These are phyloP conservation scores for Dujonia santamariae DNA, from an alignment of 1,139 yeast genomes.

Conservation along the genomic window DNA sequence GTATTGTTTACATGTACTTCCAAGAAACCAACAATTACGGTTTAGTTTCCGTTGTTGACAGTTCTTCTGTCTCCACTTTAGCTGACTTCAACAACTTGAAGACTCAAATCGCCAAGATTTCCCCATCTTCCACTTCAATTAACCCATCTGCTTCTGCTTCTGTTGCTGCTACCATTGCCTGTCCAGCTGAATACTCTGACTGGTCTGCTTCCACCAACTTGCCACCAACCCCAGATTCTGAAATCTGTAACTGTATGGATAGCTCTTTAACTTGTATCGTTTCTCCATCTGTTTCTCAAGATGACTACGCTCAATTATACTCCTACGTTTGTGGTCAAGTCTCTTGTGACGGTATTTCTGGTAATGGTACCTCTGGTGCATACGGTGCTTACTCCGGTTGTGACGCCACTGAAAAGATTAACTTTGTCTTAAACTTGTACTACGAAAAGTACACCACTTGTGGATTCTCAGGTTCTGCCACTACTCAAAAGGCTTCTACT, in stretches of 20 bases:
- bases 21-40: constrained; percentile 82
- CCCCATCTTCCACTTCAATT: constrained; percentile 40
- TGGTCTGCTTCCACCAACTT: constrained; percentile 56
- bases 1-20: constrained; percentile 86
- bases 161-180: constrained; percentile 22
- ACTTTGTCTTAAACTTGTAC: constrained; percentile 60
- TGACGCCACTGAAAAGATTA: constrained; percentile 56
- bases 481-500: constrained; percentile 41
- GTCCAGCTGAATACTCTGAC: constrained; percentile 50
- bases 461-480: constrained; percentile 66
- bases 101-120: constrained; percentile 55
- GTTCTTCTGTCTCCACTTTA: constrained; percentile 37
- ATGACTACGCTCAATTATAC: constrained; percentile 55
- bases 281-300: constrained; percentile 34
- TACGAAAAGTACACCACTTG: constrained; percentile 52
- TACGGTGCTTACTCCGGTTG: constrained; percentile 67
- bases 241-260: constrained; percentile 55
- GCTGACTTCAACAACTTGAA: constrained; percentile 48
- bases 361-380: constrained; percentile 57
- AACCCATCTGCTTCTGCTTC: constrained; percentile 19
- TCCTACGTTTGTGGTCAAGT: constrained; percentile 49
- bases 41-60: constrained; percentile 51
- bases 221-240: constrained; percentile 70
- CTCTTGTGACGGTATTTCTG: constrained; percentile 50
- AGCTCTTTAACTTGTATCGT: constrained; percentile 51